Evolutionary conservation across 2,329 filamentous ascomycete species (phyloP).

Genomic region (Aschersonia sp.): DNA sequence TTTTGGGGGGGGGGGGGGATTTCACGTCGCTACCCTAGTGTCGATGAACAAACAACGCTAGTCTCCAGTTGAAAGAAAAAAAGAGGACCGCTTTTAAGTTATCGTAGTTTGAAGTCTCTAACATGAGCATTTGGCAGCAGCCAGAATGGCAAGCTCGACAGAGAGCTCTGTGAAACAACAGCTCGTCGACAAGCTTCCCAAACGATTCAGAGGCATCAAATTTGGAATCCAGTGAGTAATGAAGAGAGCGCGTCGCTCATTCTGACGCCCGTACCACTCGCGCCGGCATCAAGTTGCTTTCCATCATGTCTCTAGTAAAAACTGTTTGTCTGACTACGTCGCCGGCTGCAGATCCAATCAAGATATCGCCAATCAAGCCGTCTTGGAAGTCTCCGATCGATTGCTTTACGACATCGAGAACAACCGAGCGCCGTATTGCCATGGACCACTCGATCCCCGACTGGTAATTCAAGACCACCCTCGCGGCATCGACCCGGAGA

Average conservation of each 20-base stretch:
- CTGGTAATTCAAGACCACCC: constrained; percentile 31
- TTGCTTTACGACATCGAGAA: constrained; percentile 83
- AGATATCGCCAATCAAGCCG: constrained; percentile 89
- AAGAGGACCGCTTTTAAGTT: too few species aligned
- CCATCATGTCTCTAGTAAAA: too few species aligned
- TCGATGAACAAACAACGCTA: too few species aligned
- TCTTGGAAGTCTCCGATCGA: constrained; percentile 87
- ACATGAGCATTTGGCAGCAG: too few species aligned
- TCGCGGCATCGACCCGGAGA: too few species aligned
- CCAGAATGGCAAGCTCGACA: background rate
- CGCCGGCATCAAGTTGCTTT: too few species aligned
- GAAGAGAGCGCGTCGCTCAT: constrained; percentile 10
- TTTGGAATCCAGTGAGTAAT: constrained; percentile 66
- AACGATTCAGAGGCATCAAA: constrained; percentile 80
- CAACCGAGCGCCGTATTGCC: constrained; percentile 57
- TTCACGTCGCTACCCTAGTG: too few species aligned
- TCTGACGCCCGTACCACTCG: too few species aligned
- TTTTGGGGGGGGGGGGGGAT: too few species aligned
- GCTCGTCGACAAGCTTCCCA: constrained; percentile 72
- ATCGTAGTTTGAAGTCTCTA: too few species aligned
- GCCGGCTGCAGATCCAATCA: constrained; percentile 54
- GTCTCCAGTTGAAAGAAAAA: too few species aligned
- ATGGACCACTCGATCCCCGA: constrained; percentile 79
- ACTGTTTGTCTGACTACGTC: background rate
- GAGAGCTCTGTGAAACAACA: constrained; percentile 3